Base-by-base conservation (phyloP, 1,284 basidiomycete genomes). In the Athelia sp. region DNA sequence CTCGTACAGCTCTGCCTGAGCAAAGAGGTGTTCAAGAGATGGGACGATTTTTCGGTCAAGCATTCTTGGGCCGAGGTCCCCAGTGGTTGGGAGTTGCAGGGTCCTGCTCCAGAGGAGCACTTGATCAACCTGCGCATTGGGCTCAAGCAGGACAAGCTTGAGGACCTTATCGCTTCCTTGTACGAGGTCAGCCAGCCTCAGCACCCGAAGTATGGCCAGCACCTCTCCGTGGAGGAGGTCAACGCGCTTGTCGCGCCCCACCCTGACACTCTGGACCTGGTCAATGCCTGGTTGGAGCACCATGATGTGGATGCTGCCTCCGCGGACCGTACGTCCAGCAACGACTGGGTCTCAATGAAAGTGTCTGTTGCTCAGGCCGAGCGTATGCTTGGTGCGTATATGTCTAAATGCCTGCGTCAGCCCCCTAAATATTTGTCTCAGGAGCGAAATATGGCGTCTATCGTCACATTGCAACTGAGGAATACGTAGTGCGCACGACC, bases 121-220 rank as follows among this genome's bases (percentile, higher is more conserved):
- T 63, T 62, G 13, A 69, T 84, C 48, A 68, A 78, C 35, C 65
- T 84, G 61, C 73, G 72, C 50, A 73, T 84, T 53, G 78, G 74
- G 18, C 64, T 83, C 52, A 81, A 77, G 63, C 76, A 81, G 54
- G 60, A 71, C 49, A 71, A 64, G 32, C 70, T 81, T 47, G 74
- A 78, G 22, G 69, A 76, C 3, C 70, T 84, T 42, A 70, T 82
- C 35, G 60, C 67, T 1, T 64, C 71, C 23, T 64, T 87, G 26
- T 78, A 78, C 64, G 72, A 81, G 60, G 77, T 80, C 47, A 84
- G 82, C 58, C 77, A 86, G 53, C 85, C 84, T 4, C 57, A 54
- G 4, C 78, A 82, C 55, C 23, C 18, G 8, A 65, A 69, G 43
- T 77, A 76, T 53, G 78, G 79, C 32, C 63, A 73, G 49, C 78